A percentile compares a stretch with the other conserved stretches of the same genome.
These are phyloP conservation scores for Daldinia caldariorum DNA, from an alignment of 495 filamentous ascomycete species.

Conservation along the genomic window DNA sequence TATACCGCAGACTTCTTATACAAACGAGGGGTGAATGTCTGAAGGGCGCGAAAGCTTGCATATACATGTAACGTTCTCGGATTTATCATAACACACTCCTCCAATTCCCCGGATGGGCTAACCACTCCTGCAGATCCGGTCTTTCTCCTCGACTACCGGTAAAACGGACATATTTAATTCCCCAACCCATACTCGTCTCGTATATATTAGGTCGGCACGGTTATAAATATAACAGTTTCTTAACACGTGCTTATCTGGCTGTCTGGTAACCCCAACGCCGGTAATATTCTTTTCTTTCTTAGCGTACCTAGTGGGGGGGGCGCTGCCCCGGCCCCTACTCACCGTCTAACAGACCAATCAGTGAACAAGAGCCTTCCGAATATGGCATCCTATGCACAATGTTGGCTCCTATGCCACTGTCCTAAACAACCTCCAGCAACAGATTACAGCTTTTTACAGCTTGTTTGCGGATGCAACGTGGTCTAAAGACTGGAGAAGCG, in stretches of 20 bases:
- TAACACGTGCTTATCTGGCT: background rate
- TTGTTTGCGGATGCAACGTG: too few relatives aligned
- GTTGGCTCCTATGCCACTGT: too few relatives aligned
- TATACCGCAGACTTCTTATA: too few relatives aligned
- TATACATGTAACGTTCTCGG: too few relatives aligned
- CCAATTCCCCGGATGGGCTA: background rate
- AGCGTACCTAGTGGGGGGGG: background rate
- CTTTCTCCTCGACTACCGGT: background rate
- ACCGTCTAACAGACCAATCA: background rate
- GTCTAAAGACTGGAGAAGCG: background rate
- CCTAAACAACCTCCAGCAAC: background rate
- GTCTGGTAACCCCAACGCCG: background rate
- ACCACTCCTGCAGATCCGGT: too few relatives aligned
- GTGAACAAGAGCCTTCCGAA: background rate
- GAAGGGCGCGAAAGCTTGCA: too few relatives aligned
- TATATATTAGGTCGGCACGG: too few relatives aligned
- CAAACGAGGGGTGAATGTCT: too few relatives aligned
- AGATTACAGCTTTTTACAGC: too few relatives aligned
- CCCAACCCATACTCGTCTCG: too few relatives aligned
- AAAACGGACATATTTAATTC: slow-evolving; percentile 4
- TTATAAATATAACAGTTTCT: background rate
- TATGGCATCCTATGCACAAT: background rate
- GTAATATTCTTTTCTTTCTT: background rate
- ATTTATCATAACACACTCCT: too few relatives aligned
- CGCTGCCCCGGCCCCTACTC: background rate